Evolutionary conservation across 768 basidiomycete species (phyloP).

Genomic region (Leccinum ochraceum): DNA sequence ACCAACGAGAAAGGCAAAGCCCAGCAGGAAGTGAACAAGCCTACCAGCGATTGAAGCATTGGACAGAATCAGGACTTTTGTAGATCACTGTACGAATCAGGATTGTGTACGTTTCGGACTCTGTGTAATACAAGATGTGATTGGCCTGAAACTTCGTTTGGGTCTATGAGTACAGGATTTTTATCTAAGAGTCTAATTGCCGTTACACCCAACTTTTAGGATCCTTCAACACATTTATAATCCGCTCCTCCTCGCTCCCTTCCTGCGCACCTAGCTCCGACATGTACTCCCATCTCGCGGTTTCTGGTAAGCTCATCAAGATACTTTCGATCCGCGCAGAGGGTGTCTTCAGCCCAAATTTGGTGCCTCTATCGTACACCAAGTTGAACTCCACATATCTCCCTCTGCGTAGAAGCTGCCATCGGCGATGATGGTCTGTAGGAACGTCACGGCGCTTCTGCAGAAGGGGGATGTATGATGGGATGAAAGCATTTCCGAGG

Average conservation of each 20-base stretch:
- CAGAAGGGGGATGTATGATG: conserved; percentile 90
- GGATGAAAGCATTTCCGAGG: conserved; percentile 80
- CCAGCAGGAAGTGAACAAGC: conserved; percentile 56
- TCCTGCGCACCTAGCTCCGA: conserved; percentile 64
- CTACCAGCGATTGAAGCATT: conserved; percentile 1
- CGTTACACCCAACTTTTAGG: conserved; percentile 64
- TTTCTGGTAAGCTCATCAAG: conserved; percentile 86
- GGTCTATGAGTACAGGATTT: too few species aligned
- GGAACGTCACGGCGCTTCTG: conserved; percentile 56
- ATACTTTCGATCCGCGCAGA: conserved; percentile 89
- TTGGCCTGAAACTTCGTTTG: background rate
- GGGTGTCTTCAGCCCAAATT: conserved; percentile 82
- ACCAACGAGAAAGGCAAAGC: conserved; percentile 54
- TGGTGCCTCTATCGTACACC: conserved; percentile 84
- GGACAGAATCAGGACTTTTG: background rate
- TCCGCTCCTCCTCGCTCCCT: conserved; percentile 64
- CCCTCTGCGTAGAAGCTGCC: conserved; percentile 91
- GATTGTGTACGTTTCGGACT: background rate
- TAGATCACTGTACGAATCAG: background rate
- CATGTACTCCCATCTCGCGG: conserved; percentile 90
- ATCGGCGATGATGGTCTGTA: conserved; percentile 72
- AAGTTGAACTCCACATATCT: conserved; percentile 96
- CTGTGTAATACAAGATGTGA: background rate
- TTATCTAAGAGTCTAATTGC: background rate
- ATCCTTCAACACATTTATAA: conserved; percentile 60